phyloP scores from a whole-genome alignment of 768 basidiomycete species.

The Suillus cothurnatus region DNA sequence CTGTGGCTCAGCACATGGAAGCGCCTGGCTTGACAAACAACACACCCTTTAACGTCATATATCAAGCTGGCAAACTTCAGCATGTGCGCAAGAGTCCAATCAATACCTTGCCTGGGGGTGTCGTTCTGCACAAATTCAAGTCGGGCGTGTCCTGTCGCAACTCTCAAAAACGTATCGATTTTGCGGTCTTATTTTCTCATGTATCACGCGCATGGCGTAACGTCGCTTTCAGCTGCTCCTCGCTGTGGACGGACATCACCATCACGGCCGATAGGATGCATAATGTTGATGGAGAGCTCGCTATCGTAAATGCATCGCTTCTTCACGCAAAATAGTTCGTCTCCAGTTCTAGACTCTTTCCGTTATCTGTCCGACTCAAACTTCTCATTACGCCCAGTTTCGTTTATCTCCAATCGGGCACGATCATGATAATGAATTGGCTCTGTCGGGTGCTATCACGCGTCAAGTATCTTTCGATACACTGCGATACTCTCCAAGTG shows the following conservation, averaged over 20 bases:
- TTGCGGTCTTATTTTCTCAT: constrained; percentile 39
- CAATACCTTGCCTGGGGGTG: constrained; percentile 5
- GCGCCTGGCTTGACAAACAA: background rate
- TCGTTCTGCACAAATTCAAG: constrained; percentile 12
- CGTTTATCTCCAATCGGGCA: background rate
- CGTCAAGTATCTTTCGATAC: constrained; percentile 10
- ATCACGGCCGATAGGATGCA: constrained; percentile 15
- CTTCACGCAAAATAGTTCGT: background rate
- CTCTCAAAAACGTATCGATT: background rate
- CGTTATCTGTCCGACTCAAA: constrained; percentile 9
- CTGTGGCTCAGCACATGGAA: background rate
- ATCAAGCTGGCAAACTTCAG: background rate
- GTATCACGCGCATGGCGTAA: constrained; percentile 46
- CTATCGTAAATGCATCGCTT: background rate
- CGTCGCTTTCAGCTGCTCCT: constrained; percentile 36
- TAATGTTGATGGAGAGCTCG: background rate
- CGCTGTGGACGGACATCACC: constrained; percentile 38
- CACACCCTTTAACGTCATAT: background rate
- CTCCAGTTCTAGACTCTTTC: constrained; percentile 5
- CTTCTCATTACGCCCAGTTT: background rate
- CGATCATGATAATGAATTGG: background rate
- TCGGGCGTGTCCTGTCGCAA: background rate
- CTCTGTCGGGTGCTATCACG: constrained; percentile 4
- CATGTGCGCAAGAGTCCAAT: background rate
- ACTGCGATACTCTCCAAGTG: background rate